A percentile compares a stretch with the other conserved stretches of the same genome.
Evolutionary conservation across 1,139 yeast genomes (phyloP).

Genomic region (Hemisphaericaspora subhashii): DNA sequence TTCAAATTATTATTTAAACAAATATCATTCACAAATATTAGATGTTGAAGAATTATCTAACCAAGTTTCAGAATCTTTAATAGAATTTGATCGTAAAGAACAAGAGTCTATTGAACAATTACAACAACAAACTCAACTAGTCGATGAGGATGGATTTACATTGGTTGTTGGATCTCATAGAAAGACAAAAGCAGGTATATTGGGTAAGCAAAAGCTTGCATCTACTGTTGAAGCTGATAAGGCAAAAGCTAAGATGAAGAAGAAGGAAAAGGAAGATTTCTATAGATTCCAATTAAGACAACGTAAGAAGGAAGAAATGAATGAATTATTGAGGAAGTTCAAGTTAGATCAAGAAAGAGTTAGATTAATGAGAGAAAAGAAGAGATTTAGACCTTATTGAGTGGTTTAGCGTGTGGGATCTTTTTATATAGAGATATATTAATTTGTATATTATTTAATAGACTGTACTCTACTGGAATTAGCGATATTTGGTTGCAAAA

Average conservation of each 20-base stretch:
- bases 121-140: conserved; percentile 54
- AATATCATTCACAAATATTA: conserved; percentile 34
- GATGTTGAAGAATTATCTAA: conserved; percentile 49
- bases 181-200: conserved; percentile 68
- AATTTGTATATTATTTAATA: not conserved
- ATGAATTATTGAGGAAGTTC: conserved; percentile 77
- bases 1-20: conserved; percentile 29
- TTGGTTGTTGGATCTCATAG: conserved; percentile 85
- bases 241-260: conserved; percentile 57
- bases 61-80: conserved; percentile 59
- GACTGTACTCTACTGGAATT: not conserved
- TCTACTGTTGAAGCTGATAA: conserved; percentile 44
- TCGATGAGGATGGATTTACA: conserved; percentile 93
- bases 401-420: not conserved
- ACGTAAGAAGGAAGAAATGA: conserved; percentile 89
- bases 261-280: conserved; percentile 86
- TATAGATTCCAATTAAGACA: conserved; percentile 96
- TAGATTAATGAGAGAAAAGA: conserved; percentile 71
- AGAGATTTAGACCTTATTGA: conserved; percentile 81
- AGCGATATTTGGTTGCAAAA: no score
- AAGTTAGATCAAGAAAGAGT: conserved; percentile 90
- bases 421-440: not conserved
- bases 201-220: conserved; percentile 55
- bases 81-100: conserved; percentile 72
- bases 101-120: conserved; percentile 61